Evolutionary conservation across 768 basidiomycete species (phyloP), one percentile per base, ranked within the genome.

Genomic region (Terana coerulea): DNA sequence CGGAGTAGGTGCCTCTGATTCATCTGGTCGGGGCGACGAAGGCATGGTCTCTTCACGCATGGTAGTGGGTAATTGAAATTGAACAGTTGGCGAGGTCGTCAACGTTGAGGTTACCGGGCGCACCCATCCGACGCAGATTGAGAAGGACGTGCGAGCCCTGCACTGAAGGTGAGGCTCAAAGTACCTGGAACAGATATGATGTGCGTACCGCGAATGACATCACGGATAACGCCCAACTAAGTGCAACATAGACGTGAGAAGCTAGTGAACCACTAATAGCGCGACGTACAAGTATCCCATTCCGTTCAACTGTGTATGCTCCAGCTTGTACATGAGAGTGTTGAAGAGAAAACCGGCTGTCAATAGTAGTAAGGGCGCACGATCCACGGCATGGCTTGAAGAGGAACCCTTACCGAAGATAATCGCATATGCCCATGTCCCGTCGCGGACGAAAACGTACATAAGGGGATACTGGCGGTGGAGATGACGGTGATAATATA

Each of bases 301-400:
- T 8, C 60, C 60, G 3, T 51, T 55, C 3, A 59, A 42, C 0
- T 57, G 45, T 9, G 51, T 57, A 14, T 52, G 44, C 31, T 51
- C 40, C 1, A 54, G 30, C 30, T 61, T 46, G 37, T 57, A 61
- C 58, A 61, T 55, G n/a, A 61, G 40, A 3, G 50, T 55, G 39
- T 61, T 61, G 15, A 61, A 14, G 1, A 61, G 54, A 52, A 61
- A 47, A n/a, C 56, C 46, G 8, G 37, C 60, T 59, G 28, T 8
- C 26, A 30, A 40, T 15, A 5, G 19, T 5, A 26, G 7, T 49
- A n/a, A n/a, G n/a, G n/a, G n/a, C n/a, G n/a, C 7, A 15, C 24
- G 9, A 28, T 14, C 12, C 31, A 34, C 26, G 40, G 9, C 14
- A 31, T 29, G 22, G n/a, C n/a, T n/a, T n/a, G n/a, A n/a, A n/a